A percentile compares a stretch with the other conserved stretches of the same genome.
Conservation (phyloP, 2,329 filamentous ascomycete genomes). For the Penicillium griseofulvum region DNA sequence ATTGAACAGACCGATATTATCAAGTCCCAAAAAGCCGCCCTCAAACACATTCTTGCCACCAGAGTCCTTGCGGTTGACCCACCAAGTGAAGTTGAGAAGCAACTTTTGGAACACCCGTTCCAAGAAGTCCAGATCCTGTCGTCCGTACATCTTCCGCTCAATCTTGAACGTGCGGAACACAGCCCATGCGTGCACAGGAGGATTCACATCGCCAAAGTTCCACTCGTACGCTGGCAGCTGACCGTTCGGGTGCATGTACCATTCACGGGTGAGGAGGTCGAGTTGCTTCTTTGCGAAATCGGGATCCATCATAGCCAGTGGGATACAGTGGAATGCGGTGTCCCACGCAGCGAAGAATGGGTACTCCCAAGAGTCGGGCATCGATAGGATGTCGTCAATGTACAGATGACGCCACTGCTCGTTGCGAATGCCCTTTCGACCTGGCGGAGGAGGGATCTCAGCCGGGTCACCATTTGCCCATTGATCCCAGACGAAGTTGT, state of each 20-base stretch:
- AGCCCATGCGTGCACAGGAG: slow-evolving; percentile 93
- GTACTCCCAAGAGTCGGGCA: slow-evolving; percentile 99
- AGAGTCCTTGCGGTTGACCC: slow-evolving; percentile 93
- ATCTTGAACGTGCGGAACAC: slow-evolving; percentile 97
- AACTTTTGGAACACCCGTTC: slow-evolving; percentile 96
- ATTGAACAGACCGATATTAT: slow-evolving; percentile 98
- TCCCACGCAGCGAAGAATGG: slow-evolving; percentile 98
- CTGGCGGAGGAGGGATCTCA: slow-evolving; percentile 79
- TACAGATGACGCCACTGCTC: slow-evolving; percentile 91
- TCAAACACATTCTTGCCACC: slow-evolving; percentile 98
- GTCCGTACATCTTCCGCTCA: slow-evolving; percentile 93
- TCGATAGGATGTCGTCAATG: slow-evolving; percentile 90
- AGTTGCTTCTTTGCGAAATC: slow-evolving; percentile 98
- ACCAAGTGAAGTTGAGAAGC: slow-evolving; percentile 97
- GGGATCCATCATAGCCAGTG: slow-evolving; percentile 93
- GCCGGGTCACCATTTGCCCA: slow-evolving; percentile 93
- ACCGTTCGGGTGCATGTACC: slow-evolving; percentile 98
- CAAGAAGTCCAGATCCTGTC: slow-evolving; percentile 90
- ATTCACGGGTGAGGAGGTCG: slow-evolving; percentile 91
- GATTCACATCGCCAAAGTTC: slow-evolving; percentile 98
- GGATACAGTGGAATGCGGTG: slow-evolving; percentile 94
- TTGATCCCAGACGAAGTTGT: slow-evolving; percentile 95
- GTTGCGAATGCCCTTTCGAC: slow-evolving; percentile 79
- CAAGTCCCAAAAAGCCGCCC: slow-evolving; percentile 88
- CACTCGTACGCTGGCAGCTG: slow-evolving; percentile 92